Evolutionary conservation across 2,329 filamentous ascomycete genomes (phyloP), one percentile per base, ranked within the genome.

Genomic region (Hymenoscyphus occultus): DNA sequence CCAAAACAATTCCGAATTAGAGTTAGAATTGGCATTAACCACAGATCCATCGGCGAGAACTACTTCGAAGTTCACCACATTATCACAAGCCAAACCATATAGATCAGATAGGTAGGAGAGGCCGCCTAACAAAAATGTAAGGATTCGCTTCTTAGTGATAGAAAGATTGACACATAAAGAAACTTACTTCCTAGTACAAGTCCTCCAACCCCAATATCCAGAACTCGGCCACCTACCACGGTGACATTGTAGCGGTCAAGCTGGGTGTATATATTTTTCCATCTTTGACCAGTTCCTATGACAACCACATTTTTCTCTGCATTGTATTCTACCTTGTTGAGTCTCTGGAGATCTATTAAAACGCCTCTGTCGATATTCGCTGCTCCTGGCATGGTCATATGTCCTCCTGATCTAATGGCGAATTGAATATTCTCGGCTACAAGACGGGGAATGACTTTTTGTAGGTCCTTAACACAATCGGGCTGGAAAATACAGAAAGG

Each of bases 331-430:
- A 28, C 28, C 28, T 28, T 28, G 28, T 28, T 2, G 28, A 28
- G 28, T 28, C 28, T 28, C 28, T 28, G 28, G 28, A 28, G 28
- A 56, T 74, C 72, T 59, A 79, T 72, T 16, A 73, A 62, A 45
- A 75, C 61, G 2, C 74, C 74, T 0, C 69, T 75, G 6, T 74
- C 66, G 59, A 74, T 76, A 59, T 71, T 79, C 0, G 77, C 75
- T 4, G 74, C 69, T 7, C 74, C 74, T 0, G 74, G 70, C 67
- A 77, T 76, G 1, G 76, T 73, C n/a, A 75, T 75, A 70, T 81
- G 80, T 0, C 79, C 80, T 19, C 78, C 78, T 63, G 77, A 76
- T 39, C 77, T 76, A 32, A 77, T 74, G 3, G 79, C 77, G 68
- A 81, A 80, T 93, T 76, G 14, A 1, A 60, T n/a, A 40, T 60